phyloP scores from a whole-genome alignment of 2,329 filamentous ascomycete species.

The Aspergillus ustus region DNA sequence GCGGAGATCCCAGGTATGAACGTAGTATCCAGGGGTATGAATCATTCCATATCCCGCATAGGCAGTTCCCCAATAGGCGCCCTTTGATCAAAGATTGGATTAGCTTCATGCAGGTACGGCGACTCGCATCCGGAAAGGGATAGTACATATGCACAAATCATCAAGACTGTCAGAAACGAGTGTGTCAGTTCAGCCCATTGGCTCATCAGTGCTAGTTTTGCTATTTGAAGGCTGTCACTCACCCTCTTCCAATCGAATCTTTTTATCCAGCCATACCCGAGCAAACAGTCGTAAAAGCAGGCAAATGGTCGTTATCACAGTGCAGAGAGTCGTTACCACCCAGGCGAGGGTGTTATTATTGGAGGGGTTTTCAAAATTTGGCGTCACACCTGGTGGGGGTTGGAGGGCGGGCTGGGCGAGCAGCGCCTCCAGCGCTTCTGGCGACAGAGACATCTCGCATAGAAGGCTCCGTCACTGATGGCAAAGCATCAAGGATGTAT shows the following conservation, averaged over 20 bases:
- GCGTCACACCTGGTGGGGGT: conserved; percentile 24
- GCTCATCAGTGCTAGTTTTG: too few species aligned
- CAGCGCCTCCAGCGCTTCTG: neutral
- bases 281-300: conserved; percentile 23
- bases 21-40: conserved; percentile 24
- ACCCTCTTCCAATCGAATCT: conserved; percentile 28
- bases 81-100: conserved; percentile 14
- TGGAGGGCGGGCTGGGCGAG: conserved; percentile 22
- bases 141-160: conserved; percentile 17
- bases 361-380: conserved; percentile 28
- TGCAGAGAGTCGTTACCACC: conserved; percentile 26
- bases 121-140: neutral
- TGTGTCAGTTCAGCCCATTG: neutral
- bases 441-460: neutral
- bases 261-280: conserved; percentile 24
- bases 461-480: neutral
- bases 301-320: conserved; percentile 25
- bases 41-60: conserved; percentile 26
- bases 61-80: conserved; percentile 26
- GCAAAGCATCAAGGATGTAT: neutral
- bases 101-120: neutral
- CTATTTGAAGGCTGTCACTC: neutral
- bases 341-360: conserved; percentile 27
- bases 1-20: conserved; percentile 28
- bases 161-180: conserved; percentile 6